A percentile compares a stretch with the other conserved stretches of the same genome.
Evolutionary conservation across 768 basidiomycete species (phyloP).

Genomic region (Tricholoma saponaceum): DNA sequence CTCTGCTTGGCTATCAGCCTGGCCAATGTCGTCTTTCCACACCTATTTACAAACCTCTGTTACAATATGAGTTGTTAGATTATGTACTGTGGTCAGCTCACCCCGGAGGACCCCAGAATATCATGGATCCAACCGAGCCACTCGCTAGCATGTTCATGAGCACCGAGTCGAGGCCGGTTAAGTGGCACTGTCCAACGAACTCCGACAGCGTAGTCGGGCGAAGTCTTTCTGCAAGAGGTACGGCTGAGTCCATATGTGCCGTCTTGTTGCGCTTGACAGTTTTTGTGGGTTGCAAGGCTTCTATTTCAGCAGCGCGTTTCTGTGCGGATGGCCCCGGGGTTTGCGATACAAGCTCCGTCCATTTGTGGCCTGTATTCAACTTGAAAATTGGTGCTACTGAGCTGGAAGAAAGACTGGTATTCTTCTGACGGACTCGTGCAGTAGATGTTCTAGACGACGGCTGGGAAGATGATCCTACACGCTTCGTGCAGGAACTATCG

Average conservation of each 20-base stretch:
- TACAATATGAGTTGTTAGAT: neutral
- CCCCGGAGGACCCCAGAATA: constrained; percentile 79
- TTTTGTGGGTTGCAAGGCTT: constrained; percentile 6
- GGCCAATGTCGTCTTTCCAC: constrained; percentile 75
- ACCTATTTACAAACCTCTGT: constrained; percentile 29
- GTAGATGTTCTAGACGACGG: constrained; percentile 8
- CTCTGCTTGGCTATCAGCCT: constrained; percentile 60
- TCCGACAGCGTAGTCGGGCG: constrained; percentile 61
- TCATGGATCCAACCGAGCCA: constrained; percentile 54
- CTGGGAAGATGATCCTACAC: constrained; percentile 10
- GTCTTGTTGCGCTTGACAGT: constrained; percentile 18
- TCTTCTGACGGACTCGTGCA: constrained; percentile 7
- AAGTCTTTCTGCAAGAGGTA: constrained; percentile 69
- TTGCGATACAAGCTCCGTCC: constrained; percentile 9
- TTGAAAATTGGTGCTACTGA: constrained; percentile 41
- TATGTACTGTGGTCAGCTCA: constrained; percentile 16
- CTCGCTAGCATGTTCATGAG: constrained; percentile 48
- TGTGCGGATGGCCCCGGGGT: neutral
- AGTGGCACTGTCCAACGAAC: constrained; percentile 68
- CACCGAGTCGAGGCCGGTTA: constrained; percentile 54
- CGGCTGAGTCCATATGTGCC: constrained; percentile 20
- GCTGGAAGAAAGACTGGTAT: constrained; percentile 12
- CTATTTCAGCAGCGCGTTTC: constrained; percentile 16
- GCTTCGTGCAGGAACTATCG: constrained; percentile 39
- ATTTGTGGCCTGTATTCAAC: constrained; percentile 15